Conservation (phyloP, 2,329 filamentous ascomycete genomes). For the Ophiocordyceps robertsii region DNA sequence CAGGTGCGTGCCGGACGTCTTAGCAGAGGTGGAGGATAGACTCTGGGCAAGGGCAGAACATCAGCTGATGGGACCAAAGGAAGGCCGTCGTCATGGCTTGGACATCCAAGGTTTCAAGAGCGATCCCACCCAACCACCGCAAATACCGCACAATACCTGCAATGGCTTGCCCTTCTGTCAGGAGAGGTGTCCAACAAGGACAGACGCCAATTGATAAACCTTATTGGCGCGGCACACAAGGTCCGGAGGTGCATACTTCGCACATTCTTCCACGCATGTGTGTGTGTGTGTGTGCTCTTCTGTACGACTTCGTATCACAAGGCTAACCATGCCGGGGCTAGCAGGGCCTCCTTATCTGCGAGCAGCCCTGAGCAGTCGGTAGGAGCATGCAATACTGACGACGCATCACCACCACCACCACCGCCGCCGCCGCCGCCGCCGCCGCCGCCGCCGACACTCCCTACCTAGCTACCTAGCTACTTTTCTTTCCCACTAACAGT, state of each 20-base stretch:
- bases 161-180: background rate
- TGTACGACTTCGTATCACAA: no score
- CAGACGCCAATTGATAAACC: background rate
- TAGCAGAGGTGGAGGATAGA: background rate
- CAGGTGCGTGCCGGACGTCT: background rate
- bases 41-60: background rate
- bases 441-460: no score
- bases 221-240: background rate
- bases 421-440: no score
- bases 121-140: constrained; percentile 3
- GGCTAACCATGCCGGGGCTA: no score
- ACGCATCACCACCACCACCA: no score
- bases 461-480: no score
- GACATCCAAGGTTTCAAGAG: background rate
- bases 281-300: background rate
- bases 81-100: background rate
- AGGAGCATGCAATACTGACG: no score
- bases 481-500: no score
- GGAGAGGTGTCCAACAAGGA: background rate
- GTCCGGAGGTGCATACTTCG: background rate
- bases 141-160: background rate
- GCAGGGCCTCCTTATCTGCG: no score
- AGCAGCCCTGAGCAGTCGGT: no score
- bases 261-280: background rate
- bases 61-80: constrained; percentile 2